These are phyloP conservation scores for Colletotrichum sansevieriae DNA, from an alignment of 2,329 filamentous ascomycete species.

Conservation along the genomic window DNA sequence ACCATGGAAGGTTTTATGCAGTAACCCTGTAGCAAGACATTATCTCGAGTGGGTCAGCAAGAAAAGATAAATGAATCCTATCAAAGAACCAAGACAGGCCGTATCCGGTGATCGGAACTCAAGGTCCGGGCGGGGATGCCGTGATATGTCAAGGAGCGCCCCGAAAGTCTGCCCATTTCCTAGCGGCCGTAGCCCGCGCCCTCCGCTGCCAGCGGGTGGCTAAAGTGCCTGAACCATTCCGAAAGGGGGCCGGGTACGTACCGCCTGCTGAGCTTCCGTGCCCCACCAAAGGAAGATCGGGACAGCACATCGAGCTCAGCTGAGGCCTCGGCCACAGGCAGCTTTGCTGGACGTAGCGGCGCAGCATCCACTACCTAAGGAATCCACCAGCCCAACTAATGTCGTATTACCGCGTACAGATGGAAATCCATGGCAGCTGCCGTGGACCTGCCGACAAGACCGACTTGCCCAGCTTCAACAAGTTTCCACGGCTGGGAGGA, in stretches of 20 bases:
- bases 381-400: conserved; percentile 41
- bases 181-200: conserved; percentile 14
- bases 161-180: conserved; percentile 30
- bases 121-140: conserved; percentile 11
- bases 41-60: no score
- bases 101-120: background rate
- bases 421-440: conserved; percentile 36
- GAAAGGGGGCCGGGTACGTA: conserved; percentile 21
- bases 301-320: conserved; percentile 29
- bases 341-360: conserved; percentile 41
- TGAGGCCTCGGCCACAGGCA: conserved; percentile 42
- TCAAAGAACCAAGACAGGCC: no score
- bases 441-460: conserved; percentile 27
- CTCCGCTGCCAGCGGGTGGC: conserved; percentile 34
- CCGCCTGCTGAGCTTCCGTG: conserved; percentile 2
- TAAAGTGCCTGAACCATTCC: background rate
- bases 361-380: conserved; percentile 36
- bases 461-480: conserved; percentile 28
- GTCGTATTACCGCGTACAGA: conserved; percentile 38
- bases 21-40: no score
- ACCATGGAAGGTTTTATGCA: no score
- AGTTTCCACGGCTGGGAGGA: conserved; percentile 29
- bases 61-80: no score
- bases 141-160: background rate
- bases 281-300: conserved; percentile 28